Conservation (phyloP, 2,329 filamentous ascomycete genomes). For the Ophiostoma piceae region DNA sequence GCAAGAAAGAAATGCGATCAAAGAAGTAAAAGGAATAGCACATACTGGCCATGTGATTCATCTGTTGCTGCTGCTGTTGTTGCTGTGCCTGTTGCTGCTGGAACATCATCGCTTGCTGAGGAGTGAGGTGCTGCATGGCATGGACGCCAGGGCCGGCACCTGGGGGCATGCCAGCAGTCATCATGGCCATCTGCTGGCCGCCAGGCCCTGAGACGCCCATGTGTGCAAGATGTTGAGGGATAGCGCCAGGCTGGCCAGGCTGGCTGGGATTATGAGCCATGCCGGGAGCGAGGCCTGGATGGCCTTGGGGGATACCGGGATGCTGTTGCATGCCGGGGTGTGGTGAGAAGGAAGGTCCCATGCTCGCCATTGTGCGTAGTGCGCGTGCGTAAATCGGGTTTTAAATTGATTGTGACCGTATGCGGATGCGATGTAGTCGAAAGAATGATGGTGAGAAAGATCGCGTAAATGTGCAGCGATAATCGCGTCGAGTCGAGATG, state of each 20-base stretch:
- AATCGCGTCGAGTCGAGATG: neutral
- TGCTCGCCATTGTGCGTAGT: conserved; percentile 63
- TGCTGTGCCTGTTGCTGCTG: conserved; percentile 41
- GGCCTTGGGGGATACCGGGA: conserved; percentile 60
- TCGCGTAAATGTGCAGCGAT: conserved; percentile 9
- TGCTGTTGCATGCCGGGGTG: conserved; percentile 68
- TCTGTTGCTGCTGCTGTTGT: conserved; percentile 42
- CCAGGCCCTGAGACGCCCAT: conserved; percentile 69
- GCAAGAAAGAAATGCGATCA: neutral
- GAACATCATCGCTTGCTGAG: conserved; percentile 53
- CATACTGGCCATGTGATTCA: conserved; percentile 37
- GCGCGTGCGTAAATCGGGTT: conserved; percentile 16
- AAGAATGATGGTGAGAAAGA: neutral
- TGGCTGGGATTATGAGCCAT: conserved; percentile 66
- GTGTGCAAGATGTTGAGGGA: conserved; percentile 63
- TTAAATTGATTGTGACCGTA: neutral
- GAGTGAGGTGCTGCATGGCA: conserved; percentile 66
- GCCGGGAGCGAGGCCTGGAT: conserved; percentile 54
- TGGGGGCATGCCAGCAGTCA: conserved; percentile 66
- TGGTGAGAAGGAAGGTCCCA: conserved; percentile 58
- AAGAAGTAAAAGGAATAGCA: conserved; percentile 22
- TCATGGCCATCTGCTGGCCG: conserved; percentile 66
- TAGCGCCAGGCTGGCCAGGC: conserved; percentile 58
- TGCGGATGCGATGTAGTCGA: neutral
- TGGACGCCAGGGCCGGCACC: conserved; percentile 61